phyloP scores from a whole-genome alignment of 768 basidiomycete genomes.

The Glaciozyma martinii region DNA sequence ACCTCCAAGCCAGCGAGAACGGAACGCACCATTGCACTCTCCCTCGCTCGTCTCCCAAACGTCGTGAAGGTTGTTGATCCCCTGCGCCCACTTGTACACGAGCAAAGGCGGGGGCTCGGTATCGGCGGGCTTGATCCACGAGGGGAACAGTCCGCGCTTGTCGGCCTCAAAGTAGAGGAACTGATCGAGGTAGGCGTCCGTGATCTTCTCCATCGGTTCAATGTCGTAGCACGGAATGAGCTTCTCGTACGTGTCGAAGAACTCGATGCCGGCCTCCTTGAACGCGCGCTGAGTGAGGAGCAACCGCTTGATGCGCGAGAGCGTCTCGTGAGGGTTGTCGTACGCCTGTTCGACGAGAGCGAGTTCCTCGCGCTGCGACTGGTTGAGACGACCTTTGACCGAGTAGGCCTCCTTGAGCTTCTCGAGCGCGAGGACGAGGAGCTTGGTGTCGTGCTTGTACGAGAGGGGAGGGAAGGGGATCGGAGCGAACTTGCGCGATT shows the following conservation, averaged over 20 bases:
- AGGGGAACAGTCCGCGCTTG: slow-evolving; percentile 93
- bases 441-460: slow-evolving; percentile 98
- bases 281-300: slow-evolving; percentile 95
- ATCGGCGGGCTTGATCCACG: slow-evolving; percentile 98
- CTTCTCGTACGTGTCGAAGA: slow-evolving; percentile 61
- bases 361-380: slow-evolving; percentile 94
- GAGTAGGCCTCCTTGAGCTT: slow-evolving; percentile 98
- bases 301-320: slow-evolving; percentile 95
- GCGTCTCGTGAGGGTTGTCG: slow-evolving; percentile 96
- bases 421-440: slow-evolving; percentile 90
- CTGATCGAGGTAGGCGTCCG: slow-evolving; percentile 97
- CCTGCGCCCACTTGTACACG: slow-evolving; percentile 99
- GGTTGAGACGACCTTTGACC: slow-evolving; percentile 94
- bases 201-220: slow-evolving; percentile 99
- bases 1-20: too few species aligned
- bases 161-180: slow-evolving; percentile 99
- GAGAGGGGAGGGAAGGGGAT: slow-evolving; percentile 99
- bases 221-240: slow-evolving; percentile 98
- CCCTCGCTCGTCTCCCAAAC: slow-evolving; percentile 98
- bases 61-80: slow-evolving; percentile 95
- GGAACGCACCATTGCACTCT: slow-evolving; percentile 58
- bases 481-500: slow-evolving; percentile 93
- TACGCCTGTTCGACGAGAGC: slow-evolving; percentile 98
- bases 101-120: slow-evolving; percentile 93
- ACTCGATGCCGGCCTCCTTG: slow-evolving; percentile 86